Evolutionary conservation across 345 rosid species (phyloP), one percentile per base, ranked within the genome.

Genomic region (Stellera chamaejasme): DNA sequence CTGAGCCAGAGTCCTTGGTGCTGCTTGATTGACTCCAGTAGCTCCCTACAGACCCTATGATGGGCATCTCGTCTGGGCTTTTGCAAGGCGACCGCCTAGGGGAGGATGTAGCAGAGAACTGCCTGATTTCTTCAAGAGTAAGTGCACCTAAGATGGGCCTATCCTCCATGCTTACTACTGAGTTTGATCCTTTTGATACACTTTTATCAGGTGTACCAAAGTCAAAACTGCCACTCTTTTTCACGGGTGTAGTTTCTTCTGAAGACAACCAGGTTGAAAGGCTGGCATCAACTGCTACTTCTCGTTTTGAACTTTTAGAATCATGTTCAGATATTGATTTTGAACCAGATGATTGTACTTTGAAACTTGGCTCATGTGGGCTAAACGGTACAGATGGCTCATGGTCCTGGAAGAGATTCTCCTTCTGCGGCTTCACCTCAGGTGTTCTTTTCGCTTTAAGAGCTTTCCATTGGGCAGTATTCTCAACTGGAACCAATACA

Each of bases 401-500:
- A 55, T 70, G 63, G 25, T 69, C 82, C 19, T 68, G 61, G 39
- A 64, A 57, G 15, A 69, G 48, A 62, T 93, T 90, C 74, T 93
- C 96, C 79, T 93, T 93, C 66, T 67, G 84, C 27, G 67, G 76
- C 69, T 69, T 79, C 59, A 70, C 56, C 50, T 71, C 77, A 0
- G 65, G 66, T 42, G 62, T 72, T 59, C 77, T 87, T 64, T 70
- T 80, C 1, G 80, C 69, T 64, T 89, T 87, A 60, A 81, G 79
- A 15, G 90, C 81, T 66, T 76, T 89, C 99, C 97, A 93, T 69
- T 89, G 99, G 63, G 81, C 73, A n/a, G 90, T 81, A 69, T 89
- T 93, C 71, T 90, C 96, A 27, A 93, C 94, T 1, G 99, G 96
- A 66, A 80, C 82, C 69, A 93, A 61, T 61, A 89, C 92, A 44